Evolutionary conservation across 2,329 filamentous ascomycete genomes (phyloP).

Genomic region (Colletotrichum horii): DNA sequence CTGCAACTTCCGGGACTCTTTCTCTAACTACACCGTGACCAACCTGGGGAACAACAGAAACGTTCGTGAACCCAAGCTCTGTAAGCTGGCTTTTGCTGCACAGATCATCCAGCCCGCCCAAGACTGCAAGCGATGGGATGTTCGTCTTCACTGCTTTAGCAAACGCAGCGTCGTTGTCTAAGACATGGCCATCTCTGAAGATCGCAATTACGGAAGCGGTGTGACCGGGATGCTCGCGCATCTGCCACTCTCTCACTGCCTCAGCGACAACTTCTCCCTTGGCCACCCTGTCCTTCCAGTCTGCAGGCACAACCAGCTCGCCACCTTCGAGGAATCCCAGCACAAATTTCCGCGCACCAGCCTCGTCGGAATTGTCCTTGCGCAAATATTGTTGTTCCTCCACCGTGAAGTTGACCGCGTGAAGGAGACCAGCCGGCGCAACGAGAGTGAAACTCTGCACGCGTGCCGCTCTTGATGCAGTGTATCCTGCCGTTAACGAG

Average conservation of each 20-base stretch:
- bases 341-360: conserved; percentile 37
- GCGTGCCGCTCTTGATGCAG: conserved; percentile 29
- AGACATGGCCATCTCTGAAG: conserved; percentile 48
- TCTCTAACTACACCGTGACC: conserved; percentile 30
- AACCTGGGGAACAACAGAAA: conserved; percentile 25
- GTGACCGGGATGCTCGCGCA: conserved; percentile 49
- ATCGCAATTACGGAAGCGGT: conserved; percentile 48
- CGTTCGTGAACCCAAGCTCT: conserved; percentile 22
- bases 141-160: conserved; percentile 15
- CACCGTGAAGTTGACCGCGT: conserved; percentile 27
- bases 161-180: conserved; percentile 35
- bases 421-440: conserved; percentile 52
- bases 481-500: conserved; percentile 41
- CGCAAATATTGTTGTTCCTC: conserved; percentile 28
- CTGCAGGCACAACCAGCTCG: conserved; percentile 40
- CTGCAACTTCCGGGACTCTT: conserved; percentile 24
- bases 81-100: conserved; percentile 21
- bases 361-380: conserved; percentile 32
- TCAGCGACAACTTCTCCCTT: conserved; percentile 50
- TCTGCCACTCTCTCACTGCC: conserved; percentile 54
- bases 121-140: conserved; percentile 19
- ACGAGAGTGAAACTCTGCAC: conserved; percentile 43
- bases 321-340: conserved; percentile 48
- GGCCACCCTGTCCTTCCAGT: conserved; percentile 48
- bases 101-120: conserved; percentile 30